Conservation (phyloP, 148 eudicot species). For the Rhododendron williamsianum region DNA sequence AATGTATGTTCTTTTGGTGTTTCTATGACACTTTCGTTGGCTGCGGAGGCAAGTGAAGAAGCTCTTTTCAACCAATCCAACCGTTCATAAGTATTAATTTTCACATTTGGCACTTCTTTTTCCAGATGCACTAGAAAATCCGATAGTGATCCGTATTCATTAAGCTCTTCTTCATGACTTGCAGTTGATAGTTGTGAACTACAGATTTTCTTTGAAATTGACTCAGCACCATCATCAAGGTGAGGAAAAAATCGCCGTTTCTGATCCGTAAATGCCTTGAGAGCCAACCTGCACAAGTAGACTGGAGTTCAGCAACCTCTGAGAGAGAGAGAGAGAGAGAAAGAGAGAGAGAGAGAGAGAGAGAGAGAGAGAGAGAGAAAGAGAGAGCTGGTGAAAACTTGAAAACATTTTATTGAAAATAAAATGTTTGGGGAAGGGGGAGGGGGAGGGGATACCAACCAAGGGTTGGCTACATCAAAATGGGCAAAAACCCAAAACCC, state of each 20-base stretch:
- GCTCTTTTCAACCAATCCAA: conserved; percentile 86
- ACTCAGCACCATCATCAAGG: conserved; percentile 47
- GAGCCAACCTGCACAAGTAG: conserved; percentile 62
- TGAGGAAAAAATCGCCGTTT: conserved; percentile 85
- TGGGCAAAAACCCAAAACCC: no score
- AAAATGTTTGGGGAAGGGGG: no score
- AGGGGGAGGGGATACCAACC: no score
- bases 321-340: background rate
- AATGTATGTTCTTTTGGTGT: conserved; percentile 44
- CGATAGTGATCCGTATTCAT: conserved; percentile 38
- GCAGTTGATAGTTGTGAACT: conserved; percentile 30
- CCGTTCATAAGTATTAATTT: conserved; percentile 57
- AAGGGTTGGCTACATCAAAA: no score
- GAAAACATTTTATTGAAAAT: no score
- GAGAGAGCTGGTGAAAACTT: background rate
- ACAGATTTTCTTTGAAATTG: conserved; percentile 59
- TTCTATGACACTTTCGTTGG: conserved; percentile 44
- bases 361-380: background rate
- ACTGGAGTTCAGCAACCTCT: background rate
- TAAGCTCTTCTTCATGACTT: conserved; percentile 52
- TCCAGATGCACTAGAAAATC: conserved; percentile 49
- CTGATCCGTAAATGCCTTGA: conserved; percentile 88
- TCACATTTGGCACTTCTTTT: conserved; percentile 59
- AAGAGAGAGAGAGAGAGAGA: background rate
- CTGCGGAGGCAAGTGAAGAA: conserved; percentile 49